Conservation (phyloP, 129 eudicot genomes). For the Chrysanthemum makinoi region DNA sequence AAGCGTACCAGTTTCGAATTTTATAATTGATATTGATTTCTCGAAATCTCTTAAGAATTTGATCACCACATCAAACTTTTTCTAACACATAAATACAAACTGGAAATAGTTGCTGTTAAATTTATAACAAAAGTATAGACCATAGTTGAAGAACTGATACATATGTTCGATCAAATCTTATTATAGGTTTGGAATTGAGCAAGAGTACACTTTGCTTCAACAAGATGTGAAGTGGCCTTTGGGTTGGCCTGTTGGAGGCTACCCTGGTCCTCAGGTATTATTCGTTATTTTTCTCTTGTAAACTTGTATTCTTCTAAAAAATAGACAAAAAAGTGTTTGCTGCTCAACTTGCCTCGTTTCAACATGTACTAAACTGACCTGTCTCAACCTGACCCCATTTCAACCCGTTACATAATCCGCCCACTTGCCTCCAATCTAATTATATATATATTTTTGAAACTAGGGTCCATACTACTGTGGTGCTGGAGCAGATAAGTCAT, state of each 20-base stretch:
- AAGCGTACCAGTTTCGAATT: neutral
- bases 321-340: too few species aligned
- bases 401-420: neutral
- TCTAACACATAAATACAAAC: neutral
- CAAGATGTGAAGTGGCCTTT: slow-evolving; percentile 86
- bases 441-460: neutral
- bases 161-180: slow-evolving; percentile 11
- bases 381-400: neutral
- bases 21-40: neutral
- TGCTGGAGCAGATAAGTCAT: slow-evolving; percentile 97
- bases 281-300: neutral
- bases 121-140: neutral
- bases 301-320: neutral
- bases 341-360: too few species aligned
- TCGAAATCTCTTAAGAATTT: neutral
- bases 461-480: slow-evolving; percentile 99
- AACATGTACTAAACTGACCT: too few species aligned
- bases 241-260: slow-evolving; percentile 99
- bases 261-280: slow-evolving; percentile 98
- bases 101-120: neutral
- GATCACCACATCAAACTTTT: neutral
- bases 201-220: slow-evolving; percentile 95
- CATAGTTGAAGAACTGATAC: slow-evolving; percentile 8
- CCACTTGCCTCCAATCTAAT: neutral
- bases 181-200: slow-evolving; percentile 91